Evolutionary conservation across 2,329 filamentous ascomycete species (phyloP).

Genomic region (Westerdykella sp.): DNA sequence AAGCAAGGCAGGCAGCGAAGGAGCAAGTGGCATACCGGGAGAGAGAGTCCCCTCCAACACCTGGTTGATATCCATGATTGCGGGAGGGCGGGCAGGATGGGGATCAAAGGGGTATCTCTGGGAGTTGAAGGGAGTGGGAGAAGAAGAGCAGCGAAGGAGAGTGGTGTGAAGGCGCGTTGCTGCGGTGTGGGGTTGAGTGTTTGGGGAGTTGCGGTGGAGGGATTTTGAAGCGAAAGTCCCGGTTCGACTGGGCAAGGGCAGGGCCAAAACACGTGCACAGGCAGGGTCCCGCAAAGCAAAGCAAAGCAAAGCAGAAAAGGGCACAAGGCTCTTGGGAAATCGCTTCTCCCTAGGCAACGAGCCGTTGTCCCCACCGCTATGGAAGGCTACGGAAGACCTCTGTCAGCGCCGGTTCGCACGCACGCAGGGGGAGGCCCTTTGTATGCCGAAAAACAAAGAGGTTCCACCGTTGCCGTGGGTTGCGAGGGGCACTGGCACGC

Average conservation of each 20-base stretch:
- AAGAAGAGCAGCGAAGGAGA: conserved; percentile 25
- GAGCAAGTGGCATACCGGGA: conserved; percentile 59
- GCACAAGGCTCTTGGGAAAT: neutral
- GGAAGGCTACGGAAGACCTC: neutral
- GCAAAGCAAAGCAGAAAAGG: conserved; percentile 1
- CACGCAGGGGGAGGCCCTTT: no score
- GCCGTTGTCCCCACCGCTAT: neutral
- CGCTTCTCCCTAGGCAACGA: neutral
- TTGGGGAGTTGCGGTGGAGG: conserved; percentile 31
- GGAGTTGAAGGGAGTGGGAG: conserved; percentile 1
- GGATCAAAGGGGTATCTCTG: conserved; percentile 4
- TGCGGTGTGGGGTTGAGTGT: conserved; percentile 3
- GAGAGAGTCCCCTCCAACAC: conserved; percentile 97
- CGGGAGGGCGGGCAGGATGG: conserved; percentile 22
- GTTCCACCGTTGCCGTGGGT: no score
- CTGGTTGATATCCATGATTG: conserved; percentile 92
- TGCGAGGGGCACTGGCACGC: no score
- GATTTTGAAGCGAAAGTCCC: conserved; percentile 34
- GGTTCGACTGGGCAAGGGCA: neutral
- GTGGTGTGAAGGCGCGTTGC: conserved; percentile 11
- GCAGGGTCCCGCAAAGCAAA: conserved; percentile 10
- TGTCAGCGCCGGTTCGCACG: no score
- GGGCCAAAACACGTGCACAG: conserved; percentile 21
- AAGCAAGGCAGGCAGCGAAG: conserved; percentile 5
- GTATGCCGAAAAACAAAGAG: no score